A percentile compares a stretch with the other conserved stretches of the same genome.
These are phyloP conservation scores for Rutstroemia sp. DNA, from an alignment of 2,329 filamentous ascomycete genomes.

Conservation along the genomic window DNA sequence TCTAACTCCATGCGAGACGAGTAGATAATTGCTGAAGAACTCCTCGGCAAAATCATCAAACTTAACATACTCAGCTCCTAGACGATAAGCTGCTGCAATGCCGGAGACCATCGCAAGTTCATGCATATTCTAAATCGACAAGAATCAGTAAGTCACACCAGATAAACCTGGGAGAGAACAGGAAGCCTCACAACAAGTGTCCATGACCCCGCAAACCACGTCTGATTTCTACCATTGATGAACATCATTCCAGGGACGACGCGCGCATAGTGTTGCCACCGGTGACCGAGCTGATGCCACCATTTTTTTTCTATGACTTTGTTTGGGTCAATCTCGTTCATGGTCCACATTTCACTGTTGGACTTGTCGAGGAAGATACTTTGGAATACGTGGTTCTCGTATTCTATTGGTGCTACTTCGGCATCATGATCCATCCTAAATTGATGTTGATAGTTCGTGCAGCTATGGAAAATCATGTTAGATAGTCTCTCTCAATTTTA, in stretches of 20 bases:
- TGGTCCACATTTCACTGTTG: slow-evolving; percentile 49
- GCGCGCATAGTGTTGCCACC: slow-evolving; percentile 55
- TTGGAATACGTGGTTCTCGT: slow-evolving; percentile 28
- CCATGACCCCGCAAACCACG: slow-evolving; percentile 31
- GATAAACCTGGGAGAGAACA: background rate
- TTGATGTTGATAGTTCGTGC: slow-evolving; percentile 68
- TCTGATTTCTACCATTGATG: slow-evolving; percentile 57
- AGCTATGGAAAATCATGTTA: slow-evolving; percentile 26
- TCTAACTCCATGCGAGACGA: slow-evolving; percentile 38
- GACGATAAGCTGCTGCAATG: slow-evolving; percentile 61
- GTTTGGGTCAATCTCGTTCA: slow-evolving; percentile 47
- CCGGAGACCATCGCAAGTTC: slow-evolving; percentile 65
- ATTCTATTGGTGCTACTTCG: background rate
- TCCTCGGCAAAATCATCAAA: slow-evolving; percentile 47
- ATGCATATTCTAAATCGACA: slow-evolving; percentile 49
- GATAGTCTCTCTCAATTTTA: too few relatives aligned
- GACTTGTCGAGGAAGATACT: slow-evolving; percentile 58
- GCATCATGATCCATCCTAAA: slow-evolving; percentile 38
- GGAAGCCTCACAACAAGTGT: slow-evolving; percentile 24
- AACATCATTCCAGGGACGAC: slow-evolving; percentile 68
- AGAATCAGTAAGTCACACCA: background rate
- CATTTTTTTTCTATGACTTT: slow-evolving; percentile 58
- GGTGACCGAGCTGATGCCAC: slow-evolving; percentile 56
- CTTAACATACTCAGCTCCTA: slow-evolving; percentile 57
- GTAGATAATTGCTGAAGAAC: slow-evolving; percentile 40